phyloP scores from a whole-genome alignment of 179 eudicot genomes.

The Amaranthus tricolor region DNA sequence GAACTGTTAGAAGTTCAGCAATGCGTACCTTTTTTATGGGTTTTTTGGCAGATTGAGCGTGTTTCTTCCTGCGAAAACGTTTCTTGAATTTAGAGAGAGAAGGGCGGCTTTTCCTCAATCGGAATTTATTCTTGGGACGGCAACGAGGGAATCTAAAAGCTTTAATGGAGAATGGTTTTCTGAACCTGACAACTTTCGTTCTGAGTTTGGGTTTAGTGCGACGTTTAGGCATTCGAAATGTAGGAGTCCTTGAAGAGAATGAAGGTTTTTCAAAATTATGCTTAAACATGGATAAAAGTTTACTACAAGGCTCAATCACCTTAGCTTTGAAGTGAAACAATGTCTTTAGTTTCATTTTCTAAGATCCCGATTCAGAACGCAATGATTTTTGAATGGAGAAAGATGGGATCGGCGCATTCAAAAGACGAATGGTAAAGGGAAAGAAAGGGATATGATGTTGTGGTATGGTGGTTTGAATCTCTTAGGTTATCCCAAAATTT shows the following conservation, averaged over 20 bases:
- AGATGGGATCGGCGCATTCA: conserved; percentile 10
- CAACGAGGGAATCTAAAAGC: conserved; percentile 30
- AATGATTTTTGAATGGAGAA: conserved; percentile 6
- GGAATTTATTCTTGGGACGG: conserved; percentile 26
- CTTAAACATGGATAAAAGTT: conserved; percentile 36
- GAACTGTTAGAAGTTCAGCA: conserved; percentile 36
- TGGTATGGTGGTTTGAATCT: conserved; percentile 19
- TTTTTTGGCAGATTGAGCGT: conserved; percentile 12
- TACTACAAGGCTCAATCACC: conserved; percentile 56
- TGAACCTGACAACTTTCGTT: conserved; percentile 35
- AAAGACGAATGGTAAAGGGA: conserved; percentile 15
- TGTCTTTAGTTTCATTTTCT: conserved; percentile 33
- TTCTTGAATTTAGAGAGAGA: conserved; percentile 20
- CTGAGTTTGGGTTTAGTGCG: conserved; percentile 29
- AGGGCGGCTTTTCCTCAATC: conserved; percentile 18
- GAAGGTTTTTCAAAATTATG: conserved; percentile 37
- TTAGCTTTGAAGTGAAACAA: conserved; percentile 54
- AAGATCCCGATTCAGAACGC: neutral
- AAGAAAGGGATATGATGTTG: conserved; percentile 15
- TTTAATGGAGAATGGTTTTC: conserved; percentile 41
- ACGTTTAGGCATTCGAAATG: conserved; percentile 22
- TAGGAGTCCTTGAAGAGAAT: conserved; percentile 23
- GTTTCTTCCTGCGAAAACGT: conserved; percentile 9
- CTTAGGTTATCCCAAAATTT: conserved; percentile 8
- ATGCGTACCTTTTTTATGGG: conserved; percentile 32